Evolutionary conservation across 2,329 filamentous ascomycete species (phyloP), one percentile per base, ranked within the genome.

Genomic region (Leptographium galeiforme): DNA sequence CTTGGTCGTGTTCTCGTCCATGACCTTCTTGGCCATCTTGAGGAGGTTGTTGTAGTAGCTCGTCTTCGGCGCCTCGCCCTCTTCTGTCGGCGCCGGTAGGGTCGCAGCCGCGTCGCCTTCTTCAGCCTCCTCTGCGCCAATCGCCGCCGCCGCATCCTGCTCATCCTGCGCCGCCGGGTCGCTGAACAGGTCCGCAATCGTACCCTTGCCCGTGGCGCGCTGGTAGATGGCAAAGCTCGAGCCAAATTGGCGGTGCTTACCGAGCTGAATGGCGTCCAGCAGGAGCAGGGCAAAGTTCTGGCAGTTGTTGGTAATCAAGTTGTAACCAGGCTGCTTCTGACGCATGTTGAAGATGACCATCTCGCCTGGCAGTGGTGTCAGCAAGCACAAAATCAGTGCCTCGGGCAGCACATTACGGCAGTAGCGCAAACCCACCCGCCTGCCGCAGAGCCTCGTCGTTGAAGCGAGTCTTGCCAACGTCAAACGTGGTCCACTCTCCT

Each of bases 251-350:
- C 68, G 71, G 54, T 72, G 70, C 13, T 68, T 65, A 8, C 74
- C 72, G 13, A 75, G 67, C 55, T 78, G 74, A 54, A 80, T 76
- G 34, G 74, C 72, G 54, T 79, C 75, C 8, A 80, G 70, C 14
- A 79, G 64, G 46, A 70, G 65, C 14, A 78, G 60, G 0, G 75
- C 77, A 55, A 75, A 80, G 18, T 75, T 79, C 58, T 81, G 77
- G 61, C 77, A 81, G 63, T 81, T 81, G 62, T 81, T 81, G 57
- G 68, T 74, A 61, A 81, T 79, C 53, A 81, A 68, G 52, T 79
- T 79, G 63, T 81, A 81, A 1, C 66, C 73, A 0, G 76, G 70
- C 11, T 70, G 68, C 50, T 66, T 70, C 38, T 69, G 63, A 8
- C 76, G 65, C 61, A 80, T 79, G 16, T 70, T 69, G 19, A 72